Conservation (phyloP, 2,329 filamentous ascomycete species). For the Talaromyces islandicus region DNA sequence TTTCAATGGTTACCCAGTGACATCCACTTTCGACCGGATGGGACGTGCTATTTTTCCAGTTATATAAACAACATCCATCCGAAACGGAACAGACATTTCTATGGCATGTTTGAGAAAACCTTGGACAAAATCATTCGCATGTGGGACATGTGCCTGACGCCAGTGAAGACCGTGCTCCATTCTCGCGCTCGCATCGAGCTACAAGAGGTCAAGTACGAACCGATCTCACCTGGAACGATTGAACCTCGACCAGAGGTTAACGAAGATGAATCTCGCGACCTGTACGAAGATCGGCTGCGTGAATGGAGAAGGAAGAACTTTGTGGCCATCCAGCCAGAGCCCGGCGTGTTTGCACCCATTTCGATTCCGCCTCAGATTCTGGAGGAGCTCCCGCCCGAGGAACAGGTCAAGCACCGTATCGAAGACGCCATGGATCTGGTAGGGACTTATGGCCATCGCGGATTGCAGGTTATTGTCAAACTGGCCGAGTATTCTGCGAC, state of each 20-base stretch:
- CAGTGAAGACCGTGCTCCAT: constrained; percentile 26
- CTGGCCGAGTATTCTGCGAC: constrained; percentile 55
- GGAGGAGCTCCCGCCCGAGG: constrained; percentile 19
- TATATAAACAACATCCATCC: constrained; percentile 46
- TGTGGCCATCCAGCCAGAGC: constrained; percentile 22
- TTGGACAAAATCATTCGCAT: constrained; percentile 24
- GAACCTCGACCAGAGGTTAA: constrained; percentile 9
- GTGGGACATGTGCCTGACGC: constrained; percentile 23
- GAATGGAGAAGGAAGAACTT: constrained; percentile 21
- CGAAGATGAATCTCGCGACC: constrained; percentile 15
- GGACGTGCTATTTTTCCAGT: constrained; percentile 27
- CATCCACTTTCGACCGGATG: constrained; percentile 24
- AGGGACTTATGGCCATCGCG: constrained; percentile 33
- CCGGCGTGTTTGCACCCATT: constrained; percentile 22
- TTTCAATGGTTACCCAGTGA: constrained; percentile 45
- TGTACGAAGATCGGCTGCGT: constrained; percentile 19
- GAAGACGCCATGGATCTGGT: constrained; percentile 24
- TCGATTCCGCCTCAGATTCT: constrained; percentile 24
- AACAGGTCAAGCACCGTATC: constrained; percentile 21
- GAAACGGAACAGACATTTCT: constrained; percentile 25
- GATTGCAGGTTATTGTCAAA: constrained; percentile 60
- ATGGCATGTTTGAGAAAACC: constrained; percentile 31
- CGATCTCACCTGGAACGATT: constrained; percentile 10
- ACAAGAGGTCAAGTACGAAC: constrained; percentile 23
- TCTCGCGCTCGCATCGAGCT: constrained; percentile 26